These are phyloP conservation scores for Oryza australiensis DNA, from an alignment of 176 grass and related monocot genomes.

Conservation along the genomic window DNA sequence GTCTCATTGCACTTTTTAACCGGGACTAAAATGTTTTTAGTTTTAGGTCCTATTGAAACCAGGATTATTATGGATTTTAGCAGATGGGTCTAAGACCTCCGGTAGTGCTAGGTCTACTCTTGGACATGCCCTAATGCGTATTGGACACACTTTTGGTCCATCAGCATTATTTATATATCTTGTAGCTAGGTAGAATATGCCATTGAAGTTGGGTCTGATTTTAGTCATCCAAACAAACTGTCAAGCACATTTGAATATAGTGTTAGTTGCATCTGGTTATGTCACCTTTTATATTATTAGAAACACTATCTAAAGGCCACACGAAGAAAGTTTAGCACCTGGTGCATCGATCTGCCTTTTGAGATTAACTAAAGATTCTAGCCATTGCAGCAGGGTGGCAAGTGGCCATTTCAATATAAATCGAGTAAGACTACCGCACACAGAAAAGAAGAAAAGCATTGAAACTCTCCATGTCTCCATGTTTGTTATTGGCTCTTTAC, in stretches of 20 bases:
- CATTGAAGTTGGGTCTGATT: slow-evolving; percentile 13
- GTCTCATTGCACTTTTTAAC: too few species aligned
- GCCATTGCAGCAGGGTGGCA: slow-evolving; percentile 32
- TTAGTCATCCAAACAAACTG: slow-evolving; percentile 24
- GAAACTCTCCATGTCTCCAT: background rate
- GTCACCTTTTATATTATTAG: slow-evolving; percentile 31
- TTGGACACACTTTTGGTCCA: background rate
- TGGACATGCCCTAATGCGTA: background rate
- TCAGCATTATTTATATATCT: slow-evolving; percentile 18
- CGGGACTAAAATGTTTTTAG: too few species aligned
- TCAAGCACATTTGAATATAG: slow-evolving; percentile 32
- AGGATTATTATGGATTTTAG: too few species aligned
- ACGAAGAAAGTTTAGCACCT: slow-evolving; percentile 46
- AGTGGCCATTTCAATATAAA: slow-evolving; percentile 19
- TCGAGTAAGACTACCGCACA: background rate
- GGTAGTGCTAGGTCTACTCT: too few species aligned
- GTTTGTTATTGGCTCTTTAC: background rate
- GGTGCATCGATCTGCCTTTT: slow-evolving; percentile 28
- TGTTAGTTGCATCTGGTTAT: slow-evolving; percentile 42
- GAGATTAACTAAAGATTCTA: slow-evolving; percentile 6
- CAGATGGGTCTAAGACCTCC: too few species aligned
- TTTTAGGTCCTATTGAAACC: too few species aligned
- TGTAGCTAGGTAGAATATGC: slow-evolving; percentile 9
- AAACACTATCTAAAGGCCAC: slow-evolving; percentile 44
- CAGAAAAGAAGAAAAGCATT: background rate